A percentile compares a stretch with the other conserved stretches of the same genome.
Evolutionary conservation across 305 asterid species (phyloP).

Genomic region (Fraxinus paxiana): DNA sequence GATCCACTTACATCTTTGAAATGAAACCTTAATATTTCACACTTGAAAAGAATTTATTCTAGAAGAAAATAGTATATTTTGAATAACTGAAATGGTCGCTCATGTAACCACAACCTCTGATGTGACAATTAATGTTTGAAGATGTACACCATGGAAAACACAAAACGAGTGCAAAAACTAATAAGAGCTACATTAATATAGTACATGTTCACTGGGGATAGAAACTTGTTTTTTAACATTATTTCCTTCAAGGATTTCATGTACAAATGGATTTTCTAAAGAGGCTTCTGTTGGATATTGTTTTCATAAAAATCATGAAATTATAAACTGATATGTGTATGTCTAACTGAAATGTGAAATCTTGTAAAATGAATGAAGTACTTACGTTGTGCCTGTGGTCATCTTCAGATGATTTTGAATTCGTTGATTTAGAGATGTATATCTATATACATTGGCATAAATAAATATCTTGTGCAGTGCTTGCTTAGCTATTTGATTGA

Average conservation of each 20-base stretch:
- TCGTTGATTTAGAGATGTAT: too few species aligned
- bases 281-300: slow-evolving; percentile 19
- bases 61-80: neutral
- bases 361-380: too few species aligned
- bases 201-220: slow-evolving; percentile 37
- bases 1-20: neutral
- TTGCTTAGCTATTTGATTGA: too few species aligned
- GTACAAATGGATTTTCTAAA: slow-evolving; percentile 28
- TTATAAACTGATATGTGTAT: too few species aligned
- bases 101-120: neutral
- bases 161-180: neutral
- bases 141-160: neutral
- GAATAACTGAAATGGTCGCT: neutral
- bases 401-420: too few species aligned
- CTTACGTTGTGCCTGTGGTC: too few species aligned
- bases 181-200: neutral
- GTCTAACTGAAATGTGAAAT: too few species aligned
- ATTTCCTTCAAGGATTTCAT: slow-evolving; percentile 29
- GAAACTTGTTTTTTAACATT: slow-evolving; percentile 38
- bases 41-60: neutral
- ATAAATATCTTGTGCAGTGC: too few species aligned
- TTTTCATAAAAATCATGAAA: too few species aligned
- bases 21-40: neutral
- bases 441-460: too few species aligned
- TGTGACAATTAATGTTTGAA: neutral